phyloP scores from a whole-genome alignment of 805 yeast species.

The Teunomyces kruisii region DNA sequence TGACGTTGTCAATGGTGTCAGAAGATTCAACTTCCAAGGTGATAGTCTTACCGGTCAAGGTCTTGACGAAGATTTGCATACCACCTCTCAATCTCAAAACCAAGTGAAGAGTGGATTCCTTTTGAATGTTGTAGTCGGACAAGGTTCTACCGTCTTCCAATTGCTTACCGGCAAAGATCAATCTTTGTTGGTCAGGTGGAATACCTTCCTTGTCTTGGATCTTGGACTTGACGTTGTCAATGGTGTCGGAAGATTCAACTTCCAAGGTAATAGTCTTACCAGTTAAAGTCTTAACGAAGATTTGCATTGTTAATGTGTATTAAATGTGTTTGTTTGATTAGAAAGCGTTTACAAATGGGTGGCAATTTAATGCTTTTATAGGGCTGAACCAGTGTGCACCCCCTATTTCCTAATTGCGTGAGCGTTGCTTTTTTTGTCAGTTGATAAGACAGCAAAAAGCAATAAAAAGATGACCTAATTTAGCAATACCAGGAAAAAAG shows the following conservation, averaged over 20 bases:
- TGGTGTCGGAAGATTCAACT: constrained; percentile 98
- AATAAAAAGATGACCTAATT: constrained; percentile 1
- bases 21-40: constrained; percentile 97
- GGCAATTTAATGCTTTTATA: constrained; percentile 4
- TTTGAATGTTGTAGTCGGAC: constrained; percentile 99
- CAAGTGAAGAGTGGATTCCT: constrained; percentile 97
- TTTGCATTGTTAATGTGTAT: constrained; percentile 65
- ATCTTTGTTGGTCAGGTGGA: constrained; percentile 99
- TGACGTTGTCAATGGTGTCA: constrained; percentile 93
- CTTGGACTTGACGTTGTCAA: constrained; percentile 97
- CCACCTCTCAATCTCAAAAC: constrained; percentile 96
- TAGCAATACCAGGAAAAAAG: not conserved
- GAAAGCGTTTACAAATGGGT: constrained; percentile 2
- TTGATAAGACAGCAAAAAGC: constrained; percentile 3
- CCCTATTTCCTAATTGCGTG: constrained; percentile 4
- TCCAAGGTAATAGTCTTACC: constrained; percentile 99
- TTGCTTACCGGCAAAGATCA: constrained; percentile 99
- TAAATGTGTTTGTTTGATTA: constrained; percentile 48
- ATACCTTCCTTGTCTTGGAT: constrained; percentile 99
- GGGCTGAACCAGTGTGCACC: constrained; percentile 1
- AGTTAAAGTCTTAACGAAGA: constrained; percentile 98
- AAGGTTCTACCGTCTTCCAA: constrained; percentile 98
- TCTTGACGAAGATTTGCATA: constrained; percentile 43
- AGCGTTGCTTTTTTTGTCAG: not conserved
- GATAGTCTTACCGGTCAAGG: constrained; percentile 62